phyloP scores from a whole-genome alignment of 768 basidiomycete species.

The Postia placenta region DNA sequence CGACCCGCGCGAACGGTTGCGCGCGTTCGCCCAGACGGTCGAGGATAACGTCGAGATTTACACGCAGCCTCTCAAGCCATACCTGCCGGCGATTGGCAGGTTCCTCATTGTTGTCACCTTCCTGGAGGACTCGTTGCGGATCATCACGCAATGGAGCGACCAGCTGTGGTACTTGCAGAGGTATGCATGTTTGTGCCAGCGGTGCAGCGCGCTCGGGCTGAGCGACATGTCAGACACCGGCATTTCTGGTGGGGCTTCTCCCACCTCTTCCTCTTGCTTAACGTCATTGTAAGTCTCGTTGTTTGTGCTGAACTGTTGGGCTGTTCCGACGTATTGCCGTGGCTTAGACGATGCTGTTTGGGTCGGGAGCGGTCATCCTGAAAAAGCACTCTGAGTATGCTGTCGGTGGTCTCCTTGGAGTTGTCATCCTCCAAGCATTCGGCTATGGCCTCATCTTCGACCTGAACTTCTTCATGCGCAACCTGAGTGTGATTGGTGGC shows the following conservation, averaged over 20 bases:
- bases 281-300: conserved; percentile 70
- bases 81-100: conserved; percentile 90
- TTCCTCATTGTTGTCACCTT: conserved; percentile 98
- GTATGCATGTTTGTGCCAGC: conserved; percentile 40
- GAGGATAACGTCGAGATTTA: conserved; percentile 93
- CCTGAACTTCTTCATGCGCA: conserved; percentile 99
- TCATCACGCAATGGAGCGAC: conserved; percentile 92
- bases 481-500: conserved; percentile 95
- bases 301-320: neutral
- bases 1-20: conserved; percentile 75
- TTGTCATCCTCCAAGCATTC: conserved; percentile 93
- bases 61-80: conserved; percentile 89
- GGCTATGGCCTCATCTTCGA: conserved; percentile 99
- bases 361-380: conserved; percentile 78
- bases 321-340: no score
- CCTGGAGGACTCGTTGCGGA: conserved; percentile 92
- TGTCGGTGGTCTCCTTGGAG: conserved; percentile 81
- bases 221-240: conserved; percentile 60
- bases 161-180: conserved; percentile 98
- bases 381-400: conserved; percentile 87
- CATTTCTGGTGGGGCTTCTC: conserved; percentile 95
- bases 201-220: neutral
- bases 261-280: conserved; percentile 86
- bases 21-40: conserved; percentile 61
- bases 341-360: conserved; percentile 78